A percentile compares a stretch with the other conserved stretches of the same genome.
These are phyloP conservation scores for Paratinospora sagittata DNA, from an alignment of 164 flowering plant genomes.

Conservation along the genomic window DNA sequence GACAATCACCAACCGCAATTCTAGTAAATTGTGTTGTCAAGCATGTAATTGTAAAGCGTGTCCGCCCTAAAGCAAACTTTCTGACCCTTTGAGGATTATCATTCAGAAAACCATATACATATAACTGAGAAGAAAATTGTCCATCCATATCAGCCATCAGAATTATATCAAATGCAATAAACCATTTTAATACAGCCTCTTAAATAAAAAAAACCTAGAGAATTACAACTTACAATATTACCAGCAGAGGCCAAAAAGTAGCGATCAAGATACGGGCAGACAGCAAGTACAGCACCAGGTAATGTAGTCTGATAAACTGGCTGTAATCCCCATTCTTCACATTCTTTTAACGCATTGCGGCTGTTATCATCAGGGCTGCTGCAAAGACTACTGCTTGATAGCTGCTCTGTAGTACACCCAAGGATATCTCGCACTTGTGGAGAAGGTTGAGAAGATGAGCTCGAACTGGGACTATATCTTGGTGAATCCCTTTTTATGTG, in stretches of 20 bases:
- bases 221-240: slow-evolving; percentile 61
- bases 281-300: slow-evolving; percentile 77
- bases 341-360: slow-evolving; percentile 67
- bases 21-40: slow-evolving; percentile 64
- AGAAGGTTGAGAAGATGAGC: slow-evolving; percentile 51
- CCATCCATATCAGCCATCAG: slow-evolving; percentile 7
- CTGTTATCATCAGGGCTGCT: slow-evolving; percentile 83
- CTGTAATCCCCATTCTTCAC: slow-evolving; percentile 69
- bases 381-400: slow-evolving; percentile 70
- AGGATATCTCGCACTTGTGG: slow-evolving; percentile 65
- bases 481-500: slow-evolving; percentile 54
- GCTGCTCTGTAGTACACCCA: slow-evolving; percentile 63
- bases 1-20: slow-evolving; percentile 97
- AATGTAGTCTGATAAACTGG: slow-evolving; percentile 33
- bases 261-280: slow-evolving; percentile 84
- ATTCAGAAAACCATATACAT: slow-evolving; percentile 70
- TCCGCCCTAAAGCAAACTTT: slow-evolving; percentile 59
- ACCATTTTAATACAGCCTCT: background rate
- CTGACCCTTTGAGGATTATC: slow-evolving; percentile 67
- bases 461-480: slow-evolving; percentile 43
- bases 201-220: slow-evolving; percentile 1
- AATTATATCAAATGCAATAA: background rate
- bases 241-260: slow-evolving; percentile 90
- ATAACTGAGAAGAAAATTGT: slow-evolving; percentile 49
- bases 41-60: slow-evolving; percentile 71